phyloP scores from a whole-genome alignment of 2,329 filamentous ascomycete species.

The Penicillium polonicum region DNA sequence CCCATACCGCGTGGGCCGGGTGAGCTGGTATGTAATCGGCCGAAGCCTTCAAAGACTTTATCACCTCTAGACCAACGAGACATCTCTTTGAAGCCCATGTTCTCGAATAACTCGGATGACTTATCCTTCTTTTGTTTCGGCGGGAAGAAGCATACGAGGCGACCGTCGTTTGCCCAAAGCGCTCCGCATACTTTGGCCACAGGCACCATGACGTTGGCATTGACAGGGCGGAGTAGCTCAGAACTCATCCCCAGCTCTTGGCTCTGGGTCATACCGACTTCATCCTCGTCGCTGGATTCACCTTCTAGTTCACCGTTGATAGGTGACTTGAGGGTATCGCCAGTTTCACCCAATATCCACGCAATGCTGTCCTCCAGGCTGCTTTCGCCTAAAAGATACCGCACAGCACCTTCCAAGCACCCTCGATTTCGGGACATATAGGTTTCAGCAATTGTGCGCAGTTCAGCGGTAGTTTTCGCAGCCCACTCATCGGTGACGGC shows the following conservation, averaged over 20 bases:
- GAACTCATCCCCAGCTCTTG: conserved; percentile 51
- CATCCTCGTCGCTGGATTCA: conserved; percentile 81
- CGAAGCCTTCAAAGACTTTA: conserved; percentile 63
- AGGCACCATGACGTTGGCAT: conserved; percentile 64
- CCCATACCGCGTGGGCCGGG: conserved; percentile 46
- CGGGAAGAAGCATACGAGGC: conserved; percentile 59
- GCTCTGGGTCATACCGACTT: conserved; percentile 49
- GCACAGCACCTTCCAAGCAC: conserved; percentile 61
- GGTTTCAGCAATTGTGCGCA: conserved; percentile 55
- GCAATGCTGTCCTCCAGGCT: conserved; percentile 57
- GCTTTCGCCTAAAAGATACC: conserved; percentile 60
- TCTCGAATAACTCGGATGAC: conserved; percentile 51
- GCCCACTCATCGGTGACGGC: conserved; percentile 54
- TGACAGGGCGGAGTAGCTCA: conserved; percentile 53
- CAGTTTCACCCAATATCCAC: conserved; percentile 57
- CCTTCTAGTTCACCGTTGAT: conserved; percentile 50
- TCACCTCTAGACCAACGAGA: conserved; percentile 49
- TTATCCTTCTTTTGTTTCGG: conserved; percentile 53
- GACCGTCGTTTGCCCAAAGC: conserved; percentile 57
- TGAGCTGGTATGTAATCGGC: conserved; percentile 55
- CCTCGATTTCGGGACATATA: conserved; percentile 55
- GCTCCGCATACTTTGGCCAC: conserved; percentile 60
- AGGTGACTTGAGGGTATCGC: conserved; percentile 48
- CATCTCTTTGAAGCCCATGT: conserved; percentile 49
- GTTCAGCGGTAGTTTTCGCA: conserved; percentile 50